Evolutionary conservation across 2,329 filamentous ascomycete genomes (phyloP).

Genomic region (Paraphaeosphaeria minitans): DNA sequence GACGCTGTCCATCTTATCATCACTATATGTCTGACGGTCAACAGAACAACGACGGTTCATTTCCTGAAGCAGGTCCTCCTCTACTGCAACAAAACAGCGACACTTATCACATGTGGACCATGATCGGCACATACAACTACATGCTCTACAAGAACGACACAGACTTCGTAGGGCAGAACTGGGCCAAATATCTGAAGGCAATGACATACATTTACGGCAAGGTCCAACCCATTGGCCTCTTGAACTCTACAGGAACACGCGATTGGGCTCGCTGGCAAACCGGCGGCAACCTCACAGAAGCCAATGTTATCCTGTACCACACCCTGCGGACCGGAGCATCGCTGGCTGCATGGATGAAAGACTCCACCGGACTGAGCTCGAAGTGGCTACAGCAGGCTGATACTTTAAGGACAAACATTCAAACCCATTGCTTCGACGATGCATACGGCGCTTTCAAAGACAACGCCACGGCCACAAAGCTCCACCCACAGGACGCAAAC

Average conservation of each 20-base stretch:
- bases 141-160: constrained; percentile 61
- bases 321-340: constrained; percentile 34
- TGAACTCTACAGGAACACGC: constrained; percentile 55
- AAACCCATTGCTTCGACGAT: constrained; percentile 31
- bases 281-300: constrained; percentile 58
- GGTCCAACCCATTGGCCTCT: constrained; percentile 45
- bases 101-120: constrained; percentile 56
- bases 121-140: constrained; percentile 65
- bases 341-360: constrained; percentile 34
- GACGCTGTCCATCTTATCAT: neutral
- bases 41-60: constrained; percentile 41
- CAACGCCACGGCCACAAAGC: constrained; percentile 43
- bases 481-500: constrained; percentile 60
- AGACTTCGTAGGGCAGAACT: constrained; percentile 54
- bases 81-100: constrained; percentile 43
- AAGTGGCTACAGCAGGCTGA: constrained; percentile 26
- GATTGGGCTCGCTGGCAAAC: constrained; percentile 60
- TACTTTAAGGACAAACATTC: constrained; percentile 30
- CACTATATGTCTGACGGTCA: neutral
- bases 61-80: constrained; percentile 50
- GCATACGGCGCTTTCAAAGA: constrained; percentile 44
- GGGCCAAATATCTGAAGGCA: constrained; percentile 55
- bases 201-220: constrained; percentile 55
- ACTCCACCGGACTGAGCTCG: constrained; percentile 27
- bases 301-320: constrained; percentile 59